Evolutionary conservation across 495 filamentous ascomycete genomes (phyloP), one percentile per base, ranked within the genome.

Genomic region (Stereocaulon alpinum): DNA sequence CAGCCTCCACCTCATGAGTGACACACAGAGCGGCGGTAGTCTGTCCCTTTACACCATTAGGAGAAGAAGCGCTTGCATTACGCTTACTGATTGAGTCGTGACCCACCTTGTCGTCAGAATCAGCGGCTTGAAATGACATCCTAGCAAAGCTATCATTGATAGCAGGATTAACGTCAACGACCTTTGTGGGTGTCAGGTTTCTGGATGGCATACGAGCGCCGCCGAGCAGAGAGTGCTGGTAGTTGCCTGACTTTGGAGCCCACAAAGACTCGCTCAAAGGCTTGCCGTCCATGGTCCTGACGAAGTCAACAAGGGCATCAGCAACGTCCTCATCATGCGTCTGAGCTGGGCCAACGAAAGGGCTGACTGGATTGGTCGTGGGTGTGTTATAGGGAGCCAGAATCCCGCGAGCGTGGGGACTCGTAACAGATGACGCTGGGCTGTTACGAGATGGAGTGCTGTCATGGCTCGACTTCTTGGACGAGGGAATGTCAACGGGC

Each of bases 111-210:
- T 49, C 10, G 24, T 49, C 32, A 27, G 57, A 22, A n/a, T 60
- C 61, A 49, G 61, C 61, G 18, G 52, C 61, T 44, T 63, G 55
- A 52, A 56, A 63, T 6, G 61, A 56, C 61, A 60, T 63, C 29
- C 57, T 52, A 44, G 41, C 42, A 45, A 63, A 63, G 22, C 14
- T 51, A 27, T 55, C 41, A 22, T 63, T 60, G 41, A 60, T 55
- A 3, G 49, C 50, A 24, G 43, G 55, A 18, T 58, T 29, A 1
- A 43, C 29, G 22, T 40, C 44, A n/a, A 58, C 32, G 20, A 42
- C 30, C 3, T 47, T 49, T 15, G 37, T 27, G 20, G 58, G 34
- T 11, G 40, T 44, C 18, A 45, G 30, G 11, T 53, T 6, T n/a
- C 18, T 45, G 7, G 40, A 3, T 20, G 11, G 47, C 0, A 20